A percentile compares a stretch with the other conserved stretches of the same genome.
Evolutionary conservation across 140 eudicot genomes (phyloP).

Genomic region (Stevia rebaudiana): DNA sequence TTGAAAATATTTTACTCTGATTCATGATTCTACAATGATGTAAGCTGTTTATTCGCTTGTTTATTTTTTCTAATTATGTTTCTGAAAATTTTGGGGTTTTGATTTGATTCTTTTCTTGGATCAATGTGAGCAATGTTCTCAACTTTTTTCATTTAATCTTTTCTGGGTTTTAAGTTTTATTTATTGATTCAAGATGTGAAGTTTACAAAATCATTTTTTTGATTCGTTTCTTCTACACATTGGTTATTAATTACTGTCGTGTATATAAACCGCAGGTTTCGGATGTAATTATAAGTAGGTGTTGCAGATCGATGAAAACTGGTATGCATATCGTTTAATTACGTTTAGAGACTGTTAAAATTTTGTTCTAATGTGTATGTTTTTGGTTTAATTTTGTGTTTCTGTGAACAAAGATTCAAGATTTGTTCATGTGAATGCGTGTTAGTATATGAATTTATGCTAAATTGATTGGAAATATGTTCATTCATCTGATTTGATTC

Average conservation of each 20-base stretch:
- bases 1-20: neutral
- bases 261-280: slow-evolving; percentile 25
- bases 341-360: slow-evolving; percentile 5
- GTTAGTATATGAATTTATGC: neutral
- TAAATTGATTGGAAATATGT: neutral
- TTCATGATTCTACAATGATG: slow-evolving; percentile 22
- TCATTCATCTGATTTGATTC: slow-evolving; percentile 12
- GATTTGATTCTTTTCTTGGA: slow-evolving; percentile 28
- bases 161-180: slow-evolving; percentile 12
- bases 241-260: neutral
- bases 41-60: neutral
- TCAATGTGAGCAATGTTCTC: slow-evolving; percentile 26
- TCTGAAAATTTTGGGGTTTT: slow-evolving; percentile 1
- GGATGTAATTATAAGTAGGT: slow-evolving; percentile 9
- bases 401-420: slow-evolving; percentile 4
- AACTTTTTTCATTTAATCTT: neutral
- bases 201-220: slow-evolving; percentile 23
- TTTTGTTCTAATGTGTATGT: neutral
- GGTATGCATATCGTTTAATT: slow-evolving; percentile 16
- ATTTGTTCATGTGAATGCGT: slow-evolving; percentile 2
- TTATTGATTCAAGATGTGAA: slow-evolving; percentile 16
- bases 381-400: slow-evolving; percentile 2
- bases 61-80: neutral
- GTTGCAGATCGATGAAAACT: slow-evolving; percentile 15
- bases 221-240: slow-evolving; percentile 28